Base-by-base conservation (phyloP, 441 rosid genomes). In the Syzygium malaccense region DNA sequence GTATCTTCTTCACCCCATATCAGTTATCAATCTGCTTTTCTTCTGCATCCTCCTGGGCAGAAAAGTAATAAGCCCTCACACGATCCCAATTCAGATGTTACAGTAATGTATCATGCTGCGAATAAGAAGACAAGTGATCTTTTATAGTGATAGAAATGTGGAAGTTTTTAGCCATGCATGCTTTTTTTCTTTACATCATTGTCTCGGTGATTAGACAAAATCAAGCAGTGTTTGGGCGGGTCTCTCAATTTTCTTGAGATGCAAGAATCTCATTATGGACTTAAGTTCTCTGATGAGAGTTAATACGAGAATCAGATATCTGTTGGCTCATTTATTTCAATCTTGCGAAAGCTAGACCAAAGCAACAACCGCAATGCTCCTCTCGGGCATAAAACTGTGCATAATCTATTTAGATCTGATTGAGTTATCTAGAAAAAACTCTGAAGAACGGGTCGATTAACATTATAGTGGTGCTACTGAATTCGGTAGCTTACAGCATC, bases 61-160 rank as follows among this genome's bases (percentile, higher is more conserved):
- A 75, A 26, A 71, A 75, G n/a, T 23, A 41, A 12, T 20, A 6
- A 12, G 83, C 2, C 51, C 51, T 75, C 83, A 20, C 28, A 20
- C 3, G 51, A 75, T 51, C 51, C 49, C 51, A 37, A 23, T 75
- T 41, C 83, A 75, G 83, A 37, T 71, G 83, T 6, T 37, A 6
- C 1, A 1, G 28, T 37, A 37, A 14, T 17, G 71, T 62, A 7
- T 14, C 33, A n/a, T n/a, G 37, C n/a, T 6, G 1, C 0, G 4
- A 18, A 26, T 71, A 37, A 37, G 80, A 71, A 48, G 37, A 37
- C 51, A 37, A 37, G 51, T 11, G 17, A 37, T 75, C 51, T 75
- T 75, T 20, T 17, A 37, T 37, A 20, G 83, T 37, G 51, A 37
- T 75, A 75, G 51, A 75, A 71, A 12, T 71, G n/a, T 6, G 80